Evolutionary conservation across 2,329 filamentous ascomycete species (phyloP).

Genomic region (Xylaria sp.): DNA sequence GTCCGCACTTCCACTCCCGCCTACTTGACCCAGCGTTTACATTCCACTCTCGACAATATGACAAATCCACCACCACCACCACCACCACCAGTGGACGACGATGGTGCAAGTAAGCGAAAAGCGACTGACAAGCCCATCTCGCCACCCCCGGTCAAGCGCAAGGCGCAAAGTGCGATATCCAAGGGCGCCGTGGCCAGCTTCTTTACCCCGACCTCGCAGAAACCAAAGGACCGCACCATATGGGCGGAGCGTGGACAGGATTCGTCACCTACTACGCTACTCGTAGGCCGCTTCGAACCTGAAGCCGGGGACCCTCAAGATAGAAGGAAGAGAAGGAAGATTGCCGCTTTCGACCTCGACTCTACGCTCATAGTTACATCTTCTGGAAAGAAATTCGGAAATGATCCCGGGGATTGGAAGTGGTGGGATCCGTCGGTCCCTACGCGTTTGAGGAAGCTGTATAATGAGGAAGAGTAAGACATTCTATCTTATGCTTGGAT

Average conservation of each 20-base stretch:
- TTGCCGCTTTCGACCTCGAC: slow-evolving; percentile 83
- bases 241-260: slow-evolving; percentile 71
- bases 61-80: slow-evolving; percentile 38
- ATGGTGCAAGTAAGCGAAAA: slow-evolving; percentile 43
- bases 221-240: slow-evolving; percentile 77
- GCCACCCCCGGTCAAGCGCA: slow-evolving; percentile 65
- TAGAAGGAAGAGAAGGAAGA: slow-evolving; percentile 61
- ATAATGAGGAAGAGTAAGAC: slow-evolving; percentile 72
- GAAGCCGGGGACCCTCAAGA: slow-evolving; percentile 50
- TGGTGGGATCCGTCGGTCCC: slow-evolving; percentile 89
- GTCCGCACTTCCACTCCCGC: background rate
- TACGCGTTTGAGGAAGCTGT: slow-evolving; percentile 71
- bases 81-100: background rate
- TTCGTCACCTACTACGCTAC: slow-evolving; percentile 65
- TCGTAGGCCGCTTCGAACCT: slow-evolving; percentile 78
- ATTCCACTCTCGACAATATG: slow-evolving; percentile 19
- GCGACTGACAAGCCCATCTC: slow-evolving; percentile 58
- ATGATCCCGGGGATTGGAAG: slow-evolving; percentile 83
- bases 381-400: slow-evolving; percentile 82
- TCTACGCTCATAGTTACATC: slow-evolving; percentile 85
- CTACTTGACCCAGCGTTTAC: background rate
- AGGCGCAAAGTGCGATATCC: slow-evolving; percentile 63
- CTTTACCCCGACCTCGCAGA: slow-evolving; percentile 88
- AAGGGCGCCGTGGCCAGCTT: slow-evolving; percentile 80
- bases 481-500: background rate